Conservation (phyloP, 495 filamentous ascomycete genomes). For the Tuber borchii region DNA sequence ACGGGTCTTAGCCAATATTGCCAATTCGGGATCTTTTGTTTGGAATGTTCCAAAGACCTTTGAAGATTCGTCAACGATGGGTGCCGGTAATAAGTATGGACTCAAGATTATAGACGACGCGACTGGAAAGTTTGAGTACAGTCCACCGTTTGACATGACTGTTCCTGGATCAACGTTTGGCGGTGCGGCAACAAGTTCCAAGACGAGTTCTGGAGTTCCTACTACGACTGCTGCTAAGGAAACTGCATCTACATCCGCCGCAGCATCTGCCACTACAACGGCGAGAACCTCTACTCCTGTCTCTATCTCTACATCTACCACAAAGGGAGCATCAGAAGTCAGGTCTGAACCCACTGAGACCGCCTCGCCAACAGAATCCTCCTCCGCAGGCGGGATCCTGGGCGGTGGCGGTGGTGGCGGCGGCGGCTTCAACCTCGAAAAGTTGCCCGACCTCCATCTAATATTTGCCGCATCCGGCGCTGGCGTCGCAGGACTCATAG, state of each 20-base stretch:
- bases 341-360: not conserved
- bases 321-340: not conserved
- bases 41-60: conserved; percentile 36
- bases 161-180: conserved; percentile 29
- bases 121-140: conserved; percentile 37
- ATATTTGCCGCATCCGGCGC: conserved; percentile 37
- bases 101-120: conserved; percentile 38
- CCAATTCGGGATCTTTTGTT: conserved; percentile 33
- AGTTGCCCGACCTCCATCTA: conserved; percentile 25
- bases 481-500: conserved; percentile 30
- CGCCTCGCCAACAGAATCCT: conserved; percentile 8
- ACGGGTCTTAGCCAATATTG: conserved; percentile 20
- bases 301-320: conserved; percentile 1
- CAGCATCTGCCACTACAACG: not conserved
- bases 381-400: conserved; percentile 1
- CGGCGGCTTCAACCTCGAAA: conserved; percentile 8
- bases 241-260: not conserved
- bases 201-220: not conserved
- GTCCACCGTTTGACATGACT: conserved; percentile 34
- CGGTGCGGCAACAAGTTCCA: conserved; percentile 5
- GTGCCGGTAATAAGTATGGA: conserved; percentile 34
- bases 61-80: conserved; percentile 34
- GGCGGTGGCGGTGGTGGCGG: not conserved
- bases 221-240: not conserved
- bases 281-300: not conserved